Evolutionary conservation across 495 filamentous ascomycete species (phyloP).

Genomic region (Penicillium simplicissimum): DNA sequence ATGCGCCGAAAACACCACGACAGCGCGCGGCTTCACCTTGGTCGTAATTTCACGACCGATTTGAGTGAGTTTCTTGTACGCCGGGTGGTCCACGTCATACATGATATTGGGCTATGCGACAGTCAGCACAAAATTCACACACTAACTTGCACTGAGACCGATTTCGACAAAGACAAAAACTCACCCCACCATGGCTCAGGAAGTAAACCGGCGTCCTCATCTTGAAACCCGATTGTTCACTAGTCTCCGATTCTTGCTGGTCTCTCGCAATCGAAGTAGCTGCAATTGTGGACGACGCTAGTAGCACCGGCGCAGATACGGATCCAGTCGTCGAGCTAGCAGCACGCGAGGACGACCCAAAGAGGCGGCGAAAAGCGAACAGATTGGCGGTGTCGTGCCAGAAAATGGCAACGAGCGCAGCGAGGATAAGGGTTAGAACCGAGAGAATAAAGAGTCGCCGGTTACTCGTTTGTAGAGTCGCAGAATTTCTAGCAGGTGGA

Average conservation of each 20-base stretch:
- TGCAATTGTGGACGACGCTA: not conserved
- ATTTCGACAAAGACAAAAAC: slow-evolving; percentile 27
- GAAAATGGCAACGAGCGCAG: slow-evolving; percentile 21
- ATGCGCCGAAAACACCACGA: slow-evolving; percentile 87
- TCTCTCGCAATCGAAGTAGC: too few relatives aligned
- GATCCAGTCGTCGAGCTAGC: slow-evolving; percentile 11
- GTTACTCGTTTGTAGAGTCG: not conserved
- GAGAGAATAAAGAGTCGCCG: slow-evolving; percentile 15
- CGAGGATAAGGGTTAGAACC: slow-evolving; percentile 18
- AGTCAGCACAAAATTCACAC: not conserved
- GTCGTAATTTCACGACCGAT: slow-evolving; percentile 80
- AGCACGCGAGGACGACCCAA: slow-evolving; percentile 20
- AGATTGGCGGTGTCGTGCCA: slow-evolving; percentile 32
- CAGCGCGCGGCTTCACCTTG: slow-evolving; percentile 74
- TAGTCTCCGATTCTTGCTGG: too few relatives aligned
- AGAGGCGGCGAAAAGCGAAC: slow-evolving; percentile 33
- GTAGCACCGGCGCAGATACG: not conserved
- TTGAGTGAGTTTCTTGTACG: slow-evolving; percentile 63
- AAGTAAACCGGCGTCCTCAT: slow-evolving; percentile 71
- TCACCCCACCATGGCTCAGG: slow-evolving; percentile 73
- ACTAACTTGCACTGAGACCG: not conserved
- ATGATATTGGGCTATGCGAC: slow-evolving; percentile 66
- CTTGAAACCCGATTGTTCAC: slow-evolving; percentile 1
- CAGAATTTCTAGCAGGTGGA: not conserved
- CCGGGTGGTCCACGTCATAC: slow-evolving; percentile 72